These are phyloP conservation scores for Suhomyces bolitotheri DNA, from an alignment of 1,139 yeast species.

Conservation along the genomic window DNA sequence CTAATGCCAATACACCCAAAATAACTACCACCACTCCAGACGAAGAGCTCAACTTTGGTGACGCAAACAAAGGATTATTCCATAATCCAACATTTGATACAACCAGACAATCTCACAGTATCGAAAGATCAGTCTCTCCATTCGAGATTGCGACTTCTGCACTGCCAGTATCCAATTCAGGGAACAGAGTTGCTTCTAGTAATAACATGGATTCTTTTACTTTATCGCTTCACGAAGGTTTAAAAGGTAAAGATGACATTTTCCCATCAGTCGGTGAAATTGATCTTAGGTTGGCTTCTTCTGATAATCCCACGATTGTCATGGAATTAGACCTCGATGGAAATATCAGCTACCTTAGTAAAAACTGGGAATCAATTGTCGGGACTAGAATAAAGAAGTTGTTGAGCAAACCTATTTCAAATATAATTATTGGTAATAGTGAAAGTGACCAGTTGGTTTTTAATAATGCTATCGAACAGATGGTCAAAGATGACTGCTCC, in stretches of 20 bases:
- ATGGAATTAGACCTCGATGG: slow-evolving; percentile 84
- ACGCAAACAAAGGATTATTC: slow-evolving; percentile 13
- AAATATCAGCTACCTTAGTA: slow-evolving; percentile 68
- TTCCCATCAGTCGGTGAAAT: slow-evolving; percentile 38
- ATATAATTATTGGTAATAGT: slow-evolving; percentile 62
- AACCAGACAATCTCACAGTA: slow-evolving; percentile 1
- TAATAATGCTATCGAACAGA: slow-evolving; percentile 65
- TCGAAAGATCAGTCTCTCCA: slow-evolving; percentile 35
- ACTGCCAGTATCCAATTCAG: slow-evolving; percentile 9
- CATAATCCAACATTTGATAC: slow-evolving; percentile 27
- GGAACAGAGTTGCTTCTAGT: slow-evolving; percentile 1
- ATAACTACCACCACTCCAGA: background rate
- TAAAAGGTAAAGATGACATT: slow-evolving; percentile 1
- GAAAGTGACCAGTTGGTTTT: slow-evolving; percentile 69
- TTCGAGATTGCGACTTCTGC: slow-evolving; percentile 19
- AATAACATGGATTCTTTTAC: slow-evolving; percentile 7
- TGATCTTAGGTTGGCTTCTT: slow-evolving; percentile 57
- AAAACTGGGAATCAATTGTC: slow-evolving; percentile 73
- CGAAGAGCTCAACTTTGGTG: slow-evolving; percentile 1
- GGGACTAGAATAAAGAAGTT: slow-evolving; percentile 64
- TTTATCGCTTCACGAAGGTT: slow-evolving; percentile 1
- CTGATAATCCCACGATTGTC: slow-evolving; percentile 76
- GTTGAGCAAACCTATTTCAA: slow-evolving; percentile 58
- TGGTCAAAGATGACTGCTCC: slow-evolving; percentile 74
- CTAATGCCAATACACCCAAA: background rate